Conservation (phyloP, 495 filamentous ascomycete genomes). For the Neurospora africana region DNA sequence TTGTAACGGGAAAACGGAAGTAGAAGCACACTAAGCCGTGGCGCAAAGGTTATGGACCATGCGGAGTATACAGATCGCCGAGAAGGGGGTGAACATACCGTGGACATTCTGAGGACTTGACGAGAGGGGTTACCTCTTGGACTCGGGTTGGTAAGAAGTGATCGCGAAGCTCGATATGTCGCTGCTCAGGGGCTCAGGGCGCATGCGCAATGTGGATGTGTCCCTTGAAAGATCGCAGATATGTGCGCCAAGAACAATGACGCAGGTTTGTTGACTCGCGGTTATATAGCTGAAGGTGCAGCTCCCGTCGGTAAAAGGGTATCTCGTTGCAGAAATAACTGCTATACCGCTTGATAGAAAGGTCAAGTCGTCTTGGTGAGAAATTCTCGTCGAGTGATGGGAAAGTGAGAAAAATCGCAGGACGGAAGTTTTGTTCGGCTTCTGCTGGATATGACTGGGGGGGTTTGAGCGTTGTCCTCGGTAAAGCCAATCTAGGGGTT, state of each 20-base stretch:
- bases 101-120: conserved; percentile 20
- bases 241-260: neutral
- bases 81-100: conserved; percentile 15
- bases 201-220: neutral
- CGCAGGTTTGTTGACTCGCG: conserved; percentile 8
- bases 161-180: neutral
- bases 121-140: neutral
- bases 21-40: neutral
- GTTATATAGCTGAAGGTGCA: neutral
- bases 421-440: neutral
- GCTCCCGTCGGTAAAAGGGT: neutral
- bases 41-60: neutral
- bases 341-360: neutral
- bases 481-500: neutral
- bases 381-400: neutral
- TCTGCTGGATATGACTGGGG: neutral
- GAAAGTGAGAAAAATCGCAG: neutral
- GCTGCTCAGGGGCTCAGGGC: neutral
- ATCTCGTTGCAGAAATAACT: neutral
- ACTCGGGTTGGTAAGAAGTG: neutral
- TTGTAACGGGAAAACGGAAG: neutral
- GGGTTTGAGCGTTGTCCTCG: neutral
- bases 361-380: neutral
- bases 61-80: neutral
- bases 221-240: neutral